Conservation (phyloP, 495 filamentous ascomycete genomes). For the Talaromyces stipitatus region DNA sequence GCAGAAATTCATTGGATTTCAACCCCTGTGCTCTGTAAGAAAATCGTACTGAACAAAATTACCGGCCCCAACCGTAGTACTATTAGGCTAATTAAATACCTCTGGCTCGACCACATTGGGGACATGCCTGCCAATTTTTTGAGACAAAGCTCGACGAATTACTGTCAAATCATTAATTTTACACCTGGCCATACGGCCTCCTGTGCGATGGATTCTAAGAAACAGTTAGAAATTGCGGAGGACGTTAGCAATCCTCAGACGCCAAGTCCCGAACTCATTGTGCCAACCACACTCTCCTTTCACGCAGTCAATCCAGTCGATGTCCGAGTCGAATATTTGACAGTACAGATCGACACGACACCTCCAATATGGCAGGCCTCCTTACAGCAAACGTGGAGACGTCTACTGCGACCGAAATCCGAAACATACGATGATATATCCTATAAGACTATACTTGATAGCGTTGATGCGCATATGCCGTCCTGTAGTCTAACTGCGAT, state of each 20-base stretch:
- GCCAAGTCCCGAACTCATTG: neutral
- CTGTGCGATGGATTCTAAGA: neutral
- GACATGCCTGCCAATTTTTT: neutral
- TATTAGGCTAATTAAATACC: too few species aligned
- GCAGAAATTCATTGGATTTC: neutral
- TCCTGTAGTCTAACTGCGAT: constrained; percentile 62
- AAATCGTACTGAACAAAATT: constrained; percentile 1
- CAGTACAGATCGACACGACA: constrained; percentile 46
- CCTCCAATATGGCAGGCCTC: constrained; percentile 31
- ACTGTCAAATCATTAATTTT: too few species aligned
- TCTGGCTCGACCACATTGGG: too few species aligned
- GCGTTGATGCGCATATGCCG: constrained; percentile 47
- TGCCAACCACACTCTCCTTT: constrained; percentile 37
- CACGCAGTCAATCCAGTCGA: constrained; percentile 53
- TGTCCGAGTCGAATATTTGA: constrained; percentile 46
- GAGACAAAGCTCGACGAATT: neutral
- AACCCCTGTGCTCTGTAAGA: neutral
- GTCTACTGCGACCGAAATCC: constrained; percentile 15
- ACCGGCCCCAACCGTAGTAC: neutral
- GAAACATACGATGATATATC: neutral
- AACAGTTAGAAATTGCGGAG: neutral
- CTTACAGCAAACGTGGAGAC: constrained; percentile 16
- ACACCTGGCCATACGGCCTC: neutral
- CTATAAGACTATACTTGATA: constrained; percentile 39
- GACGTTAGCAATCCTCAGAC: neutral